Conservation (phyloP, 2,329 filamentous ascomycete genomes). For the Alternaria arborescens region DNA sequence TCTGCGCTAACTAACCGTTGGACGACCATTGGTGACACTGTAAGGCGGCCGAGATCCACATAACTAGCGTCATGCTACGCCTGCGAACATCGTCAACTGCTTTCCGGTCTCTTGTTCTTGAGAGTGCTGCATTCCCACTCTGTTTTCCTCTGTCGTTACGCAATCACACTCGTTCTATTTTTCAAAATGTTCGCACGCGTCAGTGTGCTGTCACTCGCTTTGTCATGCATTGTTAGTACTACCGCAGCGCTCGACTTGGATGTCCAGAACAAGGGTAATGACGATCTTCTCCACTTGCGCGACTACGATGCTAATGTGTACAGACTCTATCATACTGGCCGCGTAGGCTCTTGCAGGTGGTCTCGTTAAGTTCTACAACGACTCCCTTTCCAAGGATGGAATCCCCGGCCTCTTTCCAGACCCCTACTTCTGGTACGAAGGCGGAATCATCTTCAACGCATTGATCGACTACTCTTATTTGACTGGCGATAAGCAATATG, state of each 20-base stretch:
- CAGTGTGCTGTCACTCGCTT: slow-evolving; percentile 26
- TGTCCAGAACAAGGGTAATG: slow-evolving; percentile 26
- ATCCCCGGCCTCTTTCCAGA: slow-evolving; percentile 32
- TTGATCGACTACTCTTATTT: slow-evolving; percentile 54
- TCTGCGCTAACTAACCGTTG: background rate
- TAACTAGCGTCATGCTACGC: background rate
- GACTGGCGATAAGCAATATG: slow-evolving; percentile 54
- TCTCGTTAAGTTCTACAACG: slow-evolving; percentile 34
- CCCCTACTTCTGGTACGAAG: slow-evolving; percentile 36
- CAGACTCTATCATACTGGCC: slow-evolving; percentile 36
- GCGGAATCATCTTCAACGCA: slow-evolving; percentile 29
- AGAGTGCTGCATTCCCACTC: background rate
- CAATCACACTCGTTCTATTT: background rate
- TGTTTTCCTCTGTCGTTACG: background rate
- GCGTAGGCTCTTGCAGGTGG: slow-evolving; percentile 33
- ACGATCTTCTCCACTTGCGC: background rate
- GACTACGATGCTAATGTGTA: background rate
- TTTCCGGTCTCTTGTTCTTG: background rate
- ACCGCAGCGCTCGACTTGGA: slow-evolving; percentile 31
- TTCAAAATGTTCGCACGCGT: slow-evolving; percentile 28
- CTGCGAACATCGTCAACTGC: background rate
- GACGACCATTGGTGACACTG: background rate
- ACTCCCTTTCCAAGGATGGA: slow-evolving; percentile 8
- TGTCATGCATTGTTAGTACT: slow-evolving; percentile 22
- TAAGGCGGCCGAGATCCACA: background rate